These are phyloP conservation scores for Zygosaccharomyces sapae DNA, from an alignment of 1,139 yeast species.

Conservation along the genomic window DNA sequence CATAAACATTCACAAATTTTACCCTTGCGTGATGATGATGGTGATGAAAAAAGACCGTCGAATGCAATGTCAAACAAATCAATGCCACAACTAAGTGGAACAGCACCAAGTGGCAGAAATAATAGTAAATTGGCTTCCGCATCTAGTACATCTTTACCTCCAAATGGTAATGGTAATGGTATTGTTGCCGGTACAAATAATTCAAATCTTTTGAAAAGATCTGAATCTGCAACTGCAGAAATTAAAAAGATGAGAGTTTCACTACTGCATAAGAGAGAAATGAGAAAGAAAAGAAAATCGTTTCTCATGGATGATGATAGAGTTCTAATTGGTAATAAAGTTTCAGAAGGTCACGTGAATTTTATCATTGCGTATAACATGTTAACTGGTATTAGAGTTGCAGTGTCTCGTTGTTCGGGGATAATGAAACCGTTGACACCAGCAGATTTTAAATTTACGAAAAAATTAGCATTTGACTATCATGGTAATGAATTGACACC, in stretches of 20 bases:
- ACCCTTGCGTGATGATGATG: conserved; percentile 22
- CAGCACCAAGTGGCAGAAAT: conserved; percentile 4
- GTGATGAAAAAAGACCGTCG: conserved; percentile 8
- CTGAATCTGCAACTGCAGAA: conserved; percentile 33
- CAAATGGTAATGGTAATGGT: conserved; percentile 11
- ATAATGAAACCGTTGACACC: conserved; percentile 68
- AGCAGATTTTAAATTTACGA: conserved; percentile 63
- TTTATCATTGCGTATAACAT: conserved; percentile 93
- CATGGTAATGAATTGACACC: conserved; percentile 90
- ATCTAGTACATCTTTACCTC: conserved; percentile 18
- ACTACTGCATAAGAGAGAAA: conserved; percentile 32
- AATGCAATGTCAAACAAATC: conserved; percentile 13
- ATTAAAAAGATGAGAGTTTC: conserved; percentile 33
- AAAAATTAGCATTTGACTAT: conserved; percentile 80
- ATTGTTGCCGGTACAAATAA: conserved; percentile 6
- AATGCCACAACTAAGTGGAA: conserved; percentile 19
- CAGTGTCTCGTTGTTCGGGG: conserved; percentile 89
- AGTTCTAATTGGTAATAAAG: conserved; percentile 74
- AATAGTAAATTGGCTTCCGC: conserved; percentile 10
- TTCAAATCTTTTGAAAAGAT: conserved; percentile 21
- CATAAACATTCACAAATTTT: conserved; percentile 33
- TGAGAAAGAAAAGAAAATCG: conserved; percentile 33
- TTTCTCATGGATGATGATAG: conserved; percentile 51
- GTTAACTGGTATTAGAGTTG: conserved; percentile 94
- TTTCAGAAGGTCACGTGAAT: conserved; percentile 88